Conservation (phyloP, 805 yeast species). For the Kockiozyma suomiensis region DNA sequence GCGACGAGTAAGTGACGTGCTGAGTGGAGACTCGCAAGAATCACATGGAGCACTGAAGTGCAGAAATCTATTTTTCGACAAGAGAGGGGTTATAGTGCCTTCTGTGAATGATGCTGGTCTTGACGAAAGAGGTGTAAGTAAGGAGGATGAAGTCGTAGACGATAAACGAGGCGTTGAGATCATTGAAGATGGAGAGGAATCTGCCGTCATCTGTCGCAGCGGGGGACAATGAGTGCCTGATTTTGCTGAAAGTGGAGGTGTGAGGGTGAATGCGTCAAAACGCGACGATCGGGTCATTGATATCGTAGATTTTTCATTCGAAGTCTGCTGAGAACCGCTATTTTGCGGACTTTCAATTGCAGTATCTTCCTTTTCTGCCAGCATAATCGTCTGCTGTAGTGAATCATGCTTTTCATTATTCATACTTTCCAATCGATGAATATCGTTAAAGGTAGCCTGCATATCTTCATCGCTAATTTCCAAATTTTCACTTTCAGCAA, state of each 20-base stretch:
- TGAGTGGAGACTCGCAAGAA: neutral
- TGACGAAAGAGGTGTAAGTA: neutral
- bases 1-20: neutral
- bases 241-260: neutral
- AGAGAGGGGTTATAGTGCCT: neutral
- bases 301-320: neutral
- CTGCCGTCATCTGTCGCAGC: neutral
- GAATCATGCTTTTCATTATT: neutral
- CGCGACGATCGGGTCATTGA: neutral
- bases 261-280: neutral
- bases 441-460: neutral
- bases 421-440: neutral
- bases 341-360: neutral
- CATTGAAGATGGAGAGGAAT: neutral
- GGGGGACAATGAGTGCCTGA: neutral
- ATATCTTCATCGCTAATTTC: neutral
- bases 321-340: neutral
- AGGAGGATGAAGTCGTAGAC: neutral
- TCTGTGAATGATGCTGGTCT: neutral
- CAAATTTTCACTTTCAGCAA: neutral
- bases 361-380: neutral
- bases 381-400: neutral
- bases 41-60: constrained; percentile 7
- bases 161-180: neutral
- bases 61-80: constrained; percentile 6